Percentiles rank a stretch among this genome's conserved stretches.
Conservation (phyloP, 140 eudicot genomes). For the Anethum foeniculum region DNA sequence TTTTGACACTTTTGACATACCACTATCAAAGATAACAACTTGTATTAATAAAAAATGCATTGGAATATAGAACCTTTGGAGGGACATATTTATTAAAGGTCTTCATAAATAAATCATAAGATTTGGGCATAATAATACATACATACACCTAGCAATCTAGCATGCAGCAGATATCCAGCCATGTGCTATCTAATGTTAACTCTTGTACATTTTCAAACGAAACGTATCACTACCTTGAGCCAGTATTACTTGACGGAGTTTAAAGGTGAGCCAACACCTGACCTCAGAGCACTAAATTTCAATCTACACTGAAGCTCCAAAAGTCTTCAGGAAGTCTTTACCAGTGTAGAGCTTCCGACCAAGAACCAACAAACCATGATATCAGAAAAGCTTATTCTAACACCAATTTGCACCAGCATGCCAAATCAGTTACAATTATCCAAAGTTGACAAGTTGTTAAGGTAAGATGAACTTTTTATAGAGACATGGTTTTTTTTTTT, state of each 20-base stretch:
- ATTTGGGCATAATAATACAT: background rate
- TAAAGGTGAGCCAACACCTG: background rate
- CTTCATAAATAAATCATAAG: background rate
- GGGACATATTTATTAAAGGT: background rate
- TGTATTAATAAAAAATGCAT: background rate
- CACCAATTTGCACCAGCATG: background rate
- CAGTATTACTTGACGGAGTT: background rate
- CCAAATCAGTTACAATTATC: background rate
- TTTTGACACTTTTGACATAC: background rate
- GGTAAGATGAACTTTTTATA: background rate
- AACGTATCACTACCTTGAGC: background rate
- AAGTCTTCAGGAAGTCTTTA: background rate
- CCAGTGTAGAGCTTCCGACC: background rate
- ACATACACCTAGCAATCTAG: background rate
- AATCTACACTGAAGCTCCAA: background rate
- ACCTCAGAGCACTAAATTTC: background rate
- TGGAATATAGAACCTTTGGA: background rate
- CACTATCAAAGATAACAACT: background rate
- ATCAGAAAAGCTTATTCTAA: background rate
- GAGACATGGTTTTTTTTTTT: background rate
- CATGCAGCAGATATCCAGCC: background rate
- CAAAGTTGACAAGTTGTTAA: background rate
- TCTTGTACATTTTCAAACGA: background rate
- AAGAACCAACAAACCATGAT: background rate
- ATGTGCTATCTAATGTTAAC: background rate